A percentile compares a stretch with the other conserved stretches of the same genome.
These are phyloP conservation scores for Piper longum DNA, from an alignment of 164 flowering plant genomes.

Conservation along the genomic window DNA sequence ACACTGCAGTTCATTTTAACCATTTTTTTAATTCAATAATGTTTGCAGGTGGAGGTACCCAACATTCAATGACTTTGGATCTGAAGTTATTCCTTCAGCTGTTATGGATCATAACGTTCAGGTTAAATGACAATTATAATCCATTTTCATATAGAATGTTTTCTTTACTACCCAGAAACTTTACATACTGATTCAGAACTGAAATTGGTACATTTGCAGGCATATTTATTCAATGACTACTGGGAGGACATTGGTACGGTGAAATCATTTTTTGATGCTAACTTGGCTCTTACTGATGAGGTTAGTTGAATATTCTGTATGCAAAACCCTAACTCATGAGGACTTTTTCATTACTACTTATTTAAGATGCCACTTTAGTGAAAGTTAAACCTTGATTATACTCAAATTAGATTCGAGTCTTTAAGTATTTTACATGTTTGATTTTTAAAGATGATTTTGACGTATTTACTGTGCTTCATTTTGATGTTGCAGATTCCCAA, in stretches of 20 bases:
- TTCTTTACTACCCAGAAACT: neutral
- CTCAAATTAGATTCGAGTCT: no score
- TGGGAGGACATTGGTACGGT: conserved; percentile 99
- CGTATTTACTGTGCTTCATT: neutral
- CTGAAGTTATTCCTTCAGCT: conserved; percentile 89
- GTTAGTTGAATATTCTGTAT: conserved; percentile 12
- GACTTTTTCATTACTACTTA: no score
- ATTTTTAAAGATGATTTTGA: neutral
- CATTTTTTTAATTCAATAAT: neutral
- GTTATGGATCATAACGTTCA: conserved; percentile 63
- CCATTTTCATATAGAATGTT: neutral
- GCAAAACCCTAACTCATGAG: neutral
- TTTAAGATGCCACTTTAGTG: no score
- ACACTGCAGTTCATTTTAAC: neutral
- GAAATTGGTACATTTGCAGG: conserved; percentile 24
- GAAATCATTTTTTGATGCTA: conserved; percentile 78
- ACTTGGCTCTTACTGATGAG: conserved; percentile 88
- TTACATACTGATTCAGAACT: neutral
- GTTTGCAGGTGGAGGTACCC: conserved; percentile 53
- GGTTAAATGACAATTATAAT: conserved; percentile 17
- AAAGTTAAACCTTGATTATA: no score
- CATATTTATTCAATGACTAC: conserved; percentile 81
- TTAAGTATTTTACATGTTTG: neutral
- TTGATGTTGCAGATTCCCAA: conserved; percentile 49
- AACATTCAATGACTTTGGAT: conserved; percentile 84